Conservation (phyloP, 345 rosid genomes). For the Capsella bursapastoris region DNA sequence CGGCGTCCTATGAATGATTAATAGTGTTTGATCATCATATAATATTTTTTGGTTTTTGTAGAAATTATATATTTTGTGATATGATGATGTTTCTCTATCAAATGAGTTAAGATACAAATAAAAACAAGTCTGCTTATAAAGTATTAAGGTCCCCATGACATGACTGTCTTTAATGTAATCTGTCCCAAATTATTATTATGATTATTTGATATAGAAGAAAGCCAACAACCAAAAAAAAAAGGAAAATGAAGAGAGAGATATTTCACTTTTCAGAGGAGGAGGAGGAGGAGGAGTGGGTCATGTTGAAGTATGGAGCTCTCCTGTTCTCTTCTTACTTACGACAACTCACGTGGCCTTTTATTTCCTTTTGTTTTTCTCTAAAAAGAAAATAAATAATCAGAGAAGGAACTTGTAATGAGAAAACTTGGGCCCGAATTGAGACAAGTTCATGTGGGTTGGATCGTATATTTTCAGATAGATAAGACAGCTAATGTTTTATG, state of each 20-base stretch:
- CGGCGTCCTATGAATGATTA: neutral
- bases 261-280: slow-evolving; percentile 28
- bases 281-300: slow-evolving; percentile 30
- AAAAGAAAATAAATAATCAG: neutral
- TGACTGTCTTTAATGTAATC: slow-evolving; percentile 39
- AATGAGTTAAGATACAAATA: neutral
- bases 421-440: slow-evolving; percentile 34
- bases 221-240: neutral
- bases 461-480: slow-evolving; percentile 42
- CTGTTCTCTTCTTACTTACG: slow-evolving; percentile 38
- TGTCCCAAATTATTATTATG: slow-evolving; percentile 34
- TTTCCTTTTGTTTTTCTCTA: neutral
- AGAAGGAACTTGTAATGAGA: neutral
- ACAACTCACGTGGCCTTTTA: slow-evolving; percentile 42
- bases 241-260: slow-evolving; percentile 16
- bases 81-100: neutral
- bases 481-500: slow-evolving; percentile 36
- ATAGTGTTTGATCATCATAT: neutral
- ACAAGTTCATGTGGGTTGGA: slow-evolving; percentile 39
- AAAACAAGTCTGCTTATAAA: slow-evolving; percentile 1
- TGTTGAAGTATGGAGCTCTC: slow-evolving; percentile 35
- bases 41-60: neutral
- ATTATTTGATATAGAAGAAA: slow-evolving; percentile 4
- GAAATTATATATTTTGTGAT: neutral
- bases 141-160: slow-evolving; percentile 43